Base-by-base conservation (phyloP, 352 stramenopile species). In the Phytophthora palmivora region DNA sequence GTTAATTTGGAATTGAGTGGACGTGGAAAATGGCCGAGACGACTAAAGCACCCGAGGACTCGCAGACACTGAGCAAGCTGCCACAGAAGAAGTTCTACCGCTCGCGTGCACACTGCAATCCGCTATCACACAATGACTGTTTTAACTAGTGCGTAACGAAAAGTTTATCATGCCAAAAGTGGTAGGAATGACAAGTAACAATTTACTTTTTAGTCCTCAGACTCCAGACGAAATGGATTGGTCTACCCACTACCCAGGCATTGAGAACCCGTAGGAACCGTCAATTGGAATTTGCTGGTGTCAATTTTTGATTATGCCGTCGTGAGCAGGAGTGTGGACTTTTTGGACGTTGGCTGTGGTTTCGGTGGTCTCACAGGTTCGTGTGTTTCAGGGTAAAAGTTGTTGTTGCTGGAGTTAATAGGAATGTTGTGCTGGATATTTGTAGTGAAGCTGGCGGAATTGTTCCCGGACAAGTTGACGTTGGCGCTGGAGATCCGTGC, bases 11-110 rank as follows among this genome's bases (percentile, higher is more conserved):
- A 69, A 61, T 67, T 67, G 42, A 43, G 48, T 70, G 54, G 53
- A 65, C 59, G 33, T 28, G 24, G 45, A 74, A 57, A 49, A 76
- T 69, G 70, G 71, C 55, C 34, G 66, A 72, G 28, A 44, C 22
- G 30, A 48, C 14, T 8, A 37, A 28, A 46, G 37, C 28, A 49
- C 15, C 63, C 9, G 53, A 54, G 47, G 54, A 70, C 58, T 37
- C 41, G 63, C 45, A 75, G 70, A 55, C 65, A 51, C 46, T 73
- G 37, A 56, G 48, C 47, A 89, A 83, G 58, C 68, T 77, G 50
- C 89, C 91, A 43, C 87, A 98, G 80, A 99, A 99, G 78, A 98
- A 98, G 73, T 98, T 97, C 72, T 99, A 98, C 75, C 90, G 97
- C 37, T 95, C 89, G 72, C 88, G 97, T 30, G 97, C 97, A 16